Conservation (phyloP, 805 yeast genomes). For the Gaillardinia entomophila region DNA sequence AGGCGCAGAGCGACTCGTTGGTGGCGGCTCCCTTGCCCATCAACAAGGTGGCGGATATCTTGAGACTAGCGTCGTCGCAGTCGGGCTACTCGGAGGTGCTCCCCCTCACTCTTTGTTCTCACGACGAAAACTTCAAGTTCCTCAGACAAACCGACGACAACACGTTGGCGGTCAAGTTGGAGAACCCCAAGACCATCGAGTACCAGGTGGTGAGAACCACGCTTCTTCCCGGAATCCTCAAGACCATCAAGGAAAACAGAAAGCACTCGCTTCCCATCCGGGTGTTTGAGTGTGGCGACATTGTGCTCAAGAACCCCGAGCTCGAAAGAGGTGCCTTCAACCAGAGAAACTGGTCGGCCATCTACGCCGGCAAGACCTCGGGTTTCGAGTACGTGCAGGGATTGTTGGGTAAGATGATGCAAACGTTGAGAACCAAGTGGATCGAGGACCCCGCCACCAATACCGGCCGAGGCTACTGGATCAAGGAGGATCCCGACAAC, state of each 20-base stretch:
- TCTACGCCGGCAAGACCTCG: constrained; percentile 89
- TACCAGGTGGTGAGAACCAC: constrained; percentile 97
- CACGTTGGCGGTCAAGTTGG: constrained; percentile 80
- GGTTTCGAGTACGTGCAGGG: constrained; percentile 96
- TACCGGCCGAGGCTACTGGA: constrained; percentile 77
- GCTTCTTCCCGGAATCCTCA: constrained; percentile 87
- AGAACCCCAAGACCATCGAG: constrained; percentile 93
- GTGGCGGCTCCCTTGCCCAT: constrained; percentile 87
- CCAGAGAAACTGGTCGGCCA: constrained; percentile 92
- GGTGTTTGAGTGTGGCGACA: constrained; percentile 94
- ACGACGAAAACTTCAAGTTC: constrained; percentile 92
- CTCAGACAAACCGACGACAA: constrained; percentile 69
- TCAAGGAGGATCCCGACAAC: constrained; percentile 60
- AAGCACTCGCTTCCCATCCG: constrained; percentile 91
- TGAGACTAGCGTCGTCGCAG: constrained; percentile 87
- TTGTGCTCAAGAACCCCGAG: constrained; percentile 73
- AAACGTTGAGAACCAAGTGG: constrained; percentile 89
- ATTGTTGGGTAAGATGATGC: constrained; percentile 89
- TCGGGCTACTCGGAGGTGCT: constrained; percentile 94
- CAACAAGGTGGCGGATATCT: constrained; percentile 85
- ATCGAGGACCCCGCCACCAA: constrained; percentile 48
- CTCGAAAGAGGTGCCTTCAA: constrained; percentile 87
- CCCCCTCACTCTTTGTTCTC: constrained; percentile 94
- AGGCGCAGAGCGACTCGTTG: constrained; percentile 70
- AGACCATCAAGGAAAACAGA: constrained; percentile 93